A percentile compares a stretch with the other conserved stretches of the same genome.
Evolutionary conservation across 495 filamentous ascomycete genomes (phyloP).

Genomic region (Penicillium chermesinum): DNA sequence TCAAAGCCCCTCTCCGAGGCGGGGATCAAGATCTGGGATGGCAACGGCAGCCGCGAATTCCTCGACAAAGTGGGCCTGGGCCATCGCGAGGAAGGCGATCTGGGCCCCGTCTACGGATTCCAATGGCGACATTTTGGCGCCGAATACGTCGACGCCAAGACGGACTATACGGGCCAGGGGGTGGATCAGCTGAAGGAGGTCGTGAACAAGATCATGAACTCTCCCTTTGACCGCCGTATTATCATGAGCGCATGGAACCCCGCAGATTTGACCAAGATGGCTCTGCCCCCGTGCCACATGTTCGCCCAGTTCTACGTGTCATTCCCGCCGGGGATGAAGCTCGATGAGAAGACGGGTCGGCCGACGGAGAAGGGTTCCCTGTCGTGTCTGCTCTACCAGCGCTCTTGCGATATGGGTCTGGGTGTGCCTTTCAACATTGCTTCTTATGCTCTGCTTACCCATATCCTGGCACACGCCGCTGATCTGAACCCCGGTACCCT

Average conservation of each 20-base stretch:
- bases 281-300: conserved; percentile 96
- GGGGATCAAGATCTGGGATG: conserved; percentile 96
- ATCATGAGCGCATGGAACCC: conserved; percentile 94
- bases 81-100: conserved; percentile 76
- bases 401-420: conserved; percentile 95
- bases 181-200: conserved; percentile 89
- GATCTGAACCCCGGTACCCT: conserved; percentile 77
- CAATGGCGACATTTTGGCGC: conserved; percentile 99
- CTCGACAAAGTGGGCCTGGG: conserved; percentile 78
- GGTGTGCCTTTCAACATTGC: conserved; percentile 98
- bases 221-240: conserved; percentile 83
- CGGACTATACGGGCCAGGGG: conserved; percentile 83
- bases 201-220: conserved; percentile 70
- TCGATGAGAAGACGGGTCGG: conserved; percentile 33
- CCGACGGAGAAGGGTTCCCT: conserved; percentile 55
- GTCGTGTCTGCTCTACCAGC: conserved; percentile 83
- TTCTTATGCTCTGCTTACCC: conserved; percentile 83
- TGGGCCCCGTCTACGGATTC: conserved; percentile 96
- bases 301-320: conserved; percentile 98
- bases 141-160: conserved; percentile 68
- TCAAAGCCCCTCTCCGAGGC: conserved; percentile 64
- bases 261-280: conserved; percentile 80
- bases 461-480: conserved; percentile 86
- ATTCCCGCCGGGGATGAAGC: conserved; percentile 49
- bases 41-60: conserved; percentile 84